Evolutionary conservation across 768 basidiomycete genomes (phyloP), one percentile per base, ranked within the genome.

Genomic region (Cantharellus cinnabarinus): DNA sequence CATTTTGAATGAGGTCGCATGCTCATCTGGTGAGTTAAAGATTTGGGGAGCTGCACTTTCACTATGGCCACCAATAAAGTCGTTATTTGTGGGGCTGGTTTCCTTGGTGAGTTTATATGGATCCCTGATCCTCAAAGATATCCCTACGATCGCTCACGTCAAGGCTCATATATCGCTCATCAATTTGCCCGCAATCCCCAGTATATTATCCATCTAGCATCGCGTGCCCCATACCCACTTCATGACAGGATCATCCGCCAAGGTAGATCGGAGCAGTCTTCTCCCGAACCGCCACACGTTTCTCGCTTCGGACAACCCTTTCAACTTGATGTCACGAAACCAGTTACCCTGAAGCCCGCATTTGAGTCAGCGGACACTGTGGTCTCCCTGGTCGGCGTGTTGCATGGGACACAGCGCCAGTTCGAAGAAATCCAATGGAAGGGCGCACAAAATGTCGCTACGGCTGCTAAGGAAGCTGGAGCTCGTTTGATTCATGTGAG

Each of bases 351-450:
- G 10, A 48, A 10, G 44, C 52, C 52, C 1, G 79, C 77, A 2
- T 76, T 87, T 60, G 65, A 75, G 59, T 76, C 70, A 61, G 81
- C 85, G 2, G 66, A 71, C 41, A 73, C 77, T 2, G 74, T 85
- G 2, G 71, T 85, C 0, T 85, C 82, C 15, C 74, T 87, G 41
- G 83, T 85, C 38, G 84, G 84, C 1, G 68, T 85, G 34, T 71
- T 89, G 65, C 71, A 76, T 56, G 83, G 83, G 2, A 72, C 76
- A 3, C 71, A 72, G 0, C 68, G 72, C 40, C 70, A 78, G 54
- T 85, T 85, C 64, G 75, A 82, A 56, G 70, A 70, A 5, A 73
- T 83, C 14, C 83, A 86, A 63, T 75, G 76, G 72, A 73, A 71
- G 63, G 84, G 85, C 3, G 81, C 79, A 15, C 76, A 79, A 63